phyloP scores from a whole-genome alignment of 257 asterid genomes.

The Galeopsis tetrahit region DNA sequence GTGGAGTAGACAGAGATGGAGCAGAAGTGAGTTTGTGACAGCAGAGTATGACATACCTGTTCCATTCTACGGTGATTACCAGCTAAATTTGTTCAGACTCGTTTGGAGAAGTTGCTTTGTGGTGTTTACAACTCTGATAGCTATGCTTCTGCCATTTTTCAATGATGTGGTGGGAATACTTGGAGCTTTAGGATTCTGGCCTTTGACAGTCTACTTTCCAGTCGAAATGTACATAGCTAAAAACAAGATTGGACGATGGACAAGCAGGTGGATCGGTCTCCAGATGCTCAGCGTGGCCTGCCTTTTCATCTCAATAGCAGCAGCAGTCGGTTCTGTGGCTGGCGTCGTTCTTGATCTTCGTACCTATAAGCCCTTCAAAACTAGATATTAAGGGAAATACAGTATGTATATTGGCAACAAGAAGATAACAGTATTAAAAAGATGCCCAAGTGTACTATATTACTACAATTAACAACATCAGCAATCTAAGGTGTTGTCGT shows the following conservation, averaged over 20 bases:
- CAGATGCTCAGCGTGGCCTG: constrained; percentile 50
- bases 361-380: constrained; percentile 50
- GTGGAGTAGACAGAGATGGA: constrained; percentile 41
- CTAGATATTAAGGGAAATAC: constrained; percentile 35
- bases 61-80: constrained; percentile 42
- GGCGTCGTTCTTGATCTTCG: constrained; percentile 47
- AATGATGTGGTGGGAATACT: constrained; percentile 53
- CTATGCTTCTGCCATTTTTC: constrained; percentile 54
- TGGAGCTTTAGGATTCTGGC: constrained; percentile 57
- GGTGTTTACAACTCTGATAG: constrained; percentile 42
- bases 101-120: constrained; percentile 48
- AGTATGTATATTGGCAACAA: not conserved
- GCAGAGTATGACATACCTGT: constrained; percentile 41
- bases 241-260: constrained; percentile 45
- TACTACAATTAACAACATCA: not conserved
- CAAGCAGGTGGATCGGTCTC: constrained; percentile 40
- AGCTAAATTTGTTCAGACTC: constrained; percentile 45
- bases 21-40: constrained; percentile 38
- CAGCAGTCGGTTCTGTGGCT: constrained; percentile 49
- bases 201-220: constrained; percentile 52
- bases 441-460: not conserved
- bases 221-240: constrained; percentile 51
- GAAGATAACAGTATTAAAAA: not conserved
- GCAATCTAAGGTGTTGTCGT: not conserved
- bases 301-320: constrained; percentile 43